Percentiles rank a stretch among this genome's conserved stretches.
phyloP scores from a whole-genome alignment of 768 basidiomycete genomes.

The Austroboletus eburneus region DNA sequence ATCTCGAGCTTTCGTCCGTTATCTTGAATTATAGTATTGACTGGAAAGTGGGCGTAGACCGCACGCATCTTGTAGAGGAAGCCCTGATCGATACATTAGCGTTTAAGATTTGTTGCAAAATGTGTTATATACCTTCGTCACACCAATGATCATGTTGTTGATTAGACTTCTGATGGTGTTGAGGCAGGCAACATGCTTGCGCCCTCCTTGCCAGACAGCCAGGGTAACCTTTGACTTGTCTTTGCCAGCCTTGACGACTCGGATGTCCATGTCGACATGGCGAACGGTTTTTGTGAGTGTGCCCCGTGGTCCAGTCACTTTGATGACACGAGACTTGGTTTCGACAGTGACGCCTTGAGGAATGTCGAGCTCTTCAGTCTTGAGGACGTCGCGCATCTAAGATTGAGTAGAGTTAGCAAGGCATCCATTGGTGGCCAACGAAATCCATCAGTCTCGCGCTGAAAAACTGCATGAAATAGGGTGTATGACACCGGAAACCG shows the following conservation, averaged over 20 bases:
- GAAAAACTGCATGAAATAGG: constrained; percentile 1
- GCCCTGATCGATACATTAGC: constrained; percentile 50
- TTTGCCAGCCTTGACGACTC: constrained; percentile 69
- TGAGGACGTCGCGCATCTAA: constrained; percentile 90
- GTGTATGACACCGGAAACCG: not conserved
- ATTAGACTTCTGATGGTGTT: constrained; percentile 94
- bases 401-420: constrained; percentile 20
- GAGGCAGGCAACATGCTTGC: constrained; percentile 98
- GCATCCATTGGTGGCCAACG: constrained; percentile 11
- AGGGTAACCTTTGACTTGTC: constrained; percentile 71
- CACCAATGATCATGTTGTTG: constrained; percentile 96
- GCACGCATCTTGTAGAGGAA: constrained; percentile 99
- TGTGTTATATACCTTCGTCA: constrained; percentile 68
- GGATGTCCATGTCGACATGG: constrained; percentile 93
- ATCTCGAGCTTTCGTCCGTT: constrained; percentile 73
- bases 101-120: not conserved
- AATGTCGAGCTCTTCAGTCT: constrained; percentile 89
- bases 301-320: constrained; percentile 90
- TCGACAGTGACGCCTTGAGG: constrained; percentile 80
- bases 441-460: constrained; percentile 35
- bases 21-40: constrained; percentile 94
- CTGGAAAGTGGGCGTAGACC: constrained; percentile 99
- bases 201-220: constrained; percentile 95
- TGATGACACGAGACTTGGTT: constrained; percentile 90
- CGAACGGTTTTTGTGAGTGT: constrained; percentile 88